A percentile compares a stretch with the other conserved stretches of the same genome.
Evolutionary conservation across 306 rosid genomes (phyloP).

Genomic region (Vigna nakashimae): DNA sequence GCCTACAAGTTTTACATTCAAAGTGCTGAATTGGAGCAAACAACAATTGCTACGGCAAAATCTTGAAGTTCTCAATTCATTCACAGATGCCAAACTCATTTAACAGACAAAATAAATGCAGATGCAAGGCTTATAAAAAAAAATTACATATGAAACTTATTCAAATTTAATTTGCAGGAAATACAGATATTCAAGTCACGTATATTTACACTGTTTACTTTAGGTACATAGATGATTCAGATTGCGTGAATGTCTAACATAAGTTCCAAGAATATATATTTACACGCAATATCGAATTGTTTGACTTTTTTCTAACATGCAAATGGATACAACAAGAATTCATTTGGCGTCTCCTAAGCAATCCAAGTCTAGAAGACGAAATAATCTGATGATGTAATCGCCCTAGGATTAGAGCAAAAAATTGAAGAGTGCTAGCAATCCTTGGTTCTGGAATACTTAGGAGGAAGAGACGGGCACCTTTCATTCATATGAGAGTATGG

Average conservation of each 20-base stretch:
- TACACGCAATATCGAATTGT: constrained; percentile 7
- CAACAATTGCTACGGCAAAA: background rate
- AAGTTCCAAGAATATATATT: constrained; percentile 28
- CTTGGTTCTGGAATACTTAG: constrained; percentile 67
- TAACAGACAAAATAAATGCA: background rate
- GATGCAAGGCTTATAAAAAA: background rate
- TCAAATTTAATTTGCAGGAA: constrained; percentile 7
- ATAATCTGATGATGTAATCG: constrained; percentile 35
- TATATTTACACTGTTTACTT: constrained; percentile 40
- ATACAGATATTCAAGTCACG: constrained; percentile 24
- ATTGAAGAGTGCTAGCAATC: constrained; percentile 60
- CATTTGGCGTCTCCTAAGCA: constrained; percentile 25
- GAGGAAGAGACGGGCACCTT: constrained; percentile 92
- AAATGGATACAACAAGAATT: constrained; percentile 35
- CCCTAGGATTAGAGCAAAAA: constrained; percentile 32
- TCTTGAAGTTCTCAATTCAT: background rate
- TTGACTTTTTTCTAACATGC: background rate
- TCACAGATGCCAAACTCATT: background rate
- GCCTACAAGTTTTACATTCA: too few species aligned
- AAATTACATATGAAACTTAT: background rate
- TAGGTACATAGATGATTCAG: constrained; percentile 35
- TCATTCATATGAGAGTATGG: constrained; percentile 93
- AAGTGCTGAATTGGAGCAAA: background rate
- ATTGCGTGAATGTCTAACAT: constrained; percentile 28
- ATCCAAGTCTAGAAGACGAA: constrained; percentile 25